A percentile compares a stretch with the other conserved stretches of the same genome.
phyloP scores from a whole-genome alignment of 2,329 filamentous ascomycete species.

The Penicillium nordicum region DNA sequence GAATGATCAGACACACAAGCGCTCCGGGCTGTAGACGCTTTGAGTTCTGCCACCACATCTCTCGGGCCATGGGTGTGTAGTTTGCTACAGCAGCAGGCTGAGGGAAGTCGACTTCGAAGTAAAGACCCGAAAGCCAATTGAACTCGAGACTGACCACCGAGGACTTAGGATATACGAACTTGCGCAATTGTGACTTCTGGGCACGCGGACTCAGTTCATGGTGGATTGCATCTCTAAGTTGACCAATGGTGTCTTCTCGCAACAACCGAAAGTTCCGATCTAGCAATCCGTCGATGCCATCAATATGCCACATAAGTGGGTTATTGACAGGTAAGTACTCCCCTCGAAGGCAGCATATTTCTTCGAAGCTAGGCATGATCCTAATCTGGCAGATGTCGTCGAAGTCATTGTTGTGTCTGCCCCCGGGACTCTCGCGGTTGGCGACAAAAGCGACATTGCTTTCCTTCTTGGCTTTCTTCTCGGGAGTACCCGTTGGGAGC shows the following conservation, averaged over 20 bases:
- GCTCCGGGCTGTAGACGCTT: slow-evolving; percentile 29
- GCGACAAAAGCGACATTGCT: slow-evolving; percentile 11
- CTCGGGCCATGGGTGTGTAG: slow-evolving; percentile 8
- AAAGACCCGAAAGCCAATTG: slow-evolving; percentile 16
- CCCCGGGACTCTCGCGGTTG: slow-evolving; percentile 21
- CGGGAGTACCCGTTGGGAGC: slow-evolving; percentile 5
- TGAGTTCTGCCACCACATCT: slow-evolving; percentile 31
- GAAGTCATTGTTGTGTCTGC: slow-evolving; percentile 40
- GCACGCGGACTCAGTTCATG: slow-evolving; percentile 2
- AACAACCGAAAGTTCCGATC: slow-evolving; percentile 40
- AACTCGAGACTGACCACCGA: slow-evolving; percentile 14
- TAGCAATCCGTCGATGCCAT: slow-evolving; percentile 27
- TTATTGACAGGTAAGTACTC: slow-evolving; percentile 37
- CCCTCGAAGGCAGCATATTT: slow-evolving; percentile 27
- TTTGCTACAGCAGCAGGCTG: slow-evolving; percentile 20
- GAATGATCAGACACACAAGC: slow-evolving; percentile 28
- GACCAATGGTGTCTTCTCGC: slow-evolving; percentile 35
- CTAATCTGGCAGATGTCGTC: slow-evolving; percentile 31
- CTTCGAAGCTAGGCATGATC: slow-evolving; percentile 37
- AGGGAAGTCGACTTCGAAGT: slow-evolving; percentile 24
- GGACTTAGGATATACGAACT: slow-evolving; percentile 10
- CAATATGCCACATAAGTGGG: slow-evolving; percentile 26
- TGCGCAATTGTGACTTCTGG: slow-evolving; percentile 9
- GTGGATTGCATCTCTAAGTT: slow-evolving; percentile 32
- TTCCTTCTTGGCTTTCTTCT: background rate